Conservation (phyloP, 768 basidiomycete genomes). For the Tricholoma flavovirens region DNA sequence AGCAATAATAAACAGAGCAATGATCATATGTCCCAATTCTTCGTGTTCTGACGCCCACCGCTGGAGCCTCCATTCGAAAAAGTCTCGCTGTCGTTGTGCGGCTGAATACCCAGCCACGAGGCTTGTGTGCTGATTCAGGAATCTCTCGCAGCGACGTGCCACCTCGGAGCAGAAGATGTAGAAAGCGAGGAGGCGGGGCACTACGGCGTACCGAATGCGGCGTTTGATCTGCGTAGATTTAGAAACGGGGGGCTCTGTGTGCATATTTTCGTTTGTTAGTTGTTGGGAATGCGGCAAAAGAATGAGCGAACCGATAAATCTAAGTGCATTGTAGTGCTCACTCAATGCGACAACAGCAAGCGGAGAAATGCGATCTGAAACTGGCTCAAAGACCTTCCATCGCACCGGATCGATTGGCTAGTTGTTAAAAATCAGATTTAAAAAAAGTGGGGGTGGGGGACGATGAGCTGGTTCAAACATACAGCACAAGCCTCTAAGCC, state of each 20-base stretch:
- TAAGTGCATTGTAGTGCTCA: constrained; percentile 12
- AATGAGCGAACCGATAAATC: constrained; percentile 12
- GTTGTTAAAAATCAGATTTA: neutral
- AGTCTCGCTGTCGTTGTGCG: neutral
- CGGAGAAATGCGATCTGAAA: constrained; percentile 12
- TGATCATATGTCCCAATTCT: neutral
- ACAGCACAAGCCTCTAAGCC: constrained; percentile 15
- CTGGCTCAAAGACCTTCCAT: constrained; percentile 13
- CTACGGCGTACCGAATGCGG: neutral
- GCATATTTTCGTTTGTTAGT: neutral
- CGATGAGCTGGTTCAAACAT: neutral
- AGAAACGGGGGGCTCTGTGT: constrained; percentile 6
- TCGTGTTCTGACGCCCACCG: constrained; percentile 1
- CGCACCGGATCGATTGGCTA: constrained; percentile 16
- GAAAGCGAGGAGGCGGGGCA: neutral
- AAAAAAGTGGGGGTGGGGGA: too few species aligned
- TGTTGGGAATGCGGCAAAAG: neutral
- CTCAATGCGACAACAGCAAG: constrained; percentile 11
- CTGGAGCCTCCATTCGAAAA: neutral
- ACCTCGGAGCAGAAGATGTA: neutral
- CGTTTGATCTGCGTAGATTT: constrained; percentile 1
- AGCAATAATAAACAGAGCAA: constrained; percentile 1
- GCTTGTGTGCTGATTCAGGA: neutral
- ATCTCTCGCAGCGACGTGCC: neutral
- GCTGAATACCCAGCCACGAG: neutral